phyloP scores from a whole-genome alignment of 345 rosid species.

The Anacardium occidentale region DNA sequence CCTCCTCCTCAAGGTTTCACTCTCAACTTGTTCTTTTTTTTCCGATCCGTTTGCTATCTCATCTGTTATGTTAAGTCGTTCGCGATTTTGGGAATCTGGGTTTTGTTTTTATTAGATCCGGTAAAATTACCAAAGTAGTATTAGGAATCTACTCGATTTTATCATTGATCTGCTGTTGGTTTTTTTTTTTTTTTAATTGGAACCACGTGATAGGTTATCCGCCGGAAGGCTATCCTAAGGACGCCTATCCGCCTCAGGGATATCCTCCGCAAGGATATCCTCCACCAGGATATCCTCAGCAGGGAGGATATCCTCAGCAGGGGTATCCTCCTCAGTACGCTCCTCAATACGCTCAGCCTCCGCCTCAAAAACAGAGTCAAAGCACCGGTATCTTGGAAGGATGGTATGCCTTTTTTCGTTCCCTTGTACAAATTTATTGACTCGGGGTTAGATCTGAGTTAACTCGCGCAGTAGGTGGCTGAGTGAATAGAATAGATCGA shows the following conservation, averaged over 20 bases:
- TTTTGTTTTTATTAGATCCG: no score
- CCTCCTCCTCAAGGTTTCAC: conserved; percentile 87
- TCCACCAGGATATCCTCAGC: no score
- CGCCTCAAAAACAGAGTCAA: conserved; percentile 45
- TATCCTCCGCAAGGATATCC: background rate
- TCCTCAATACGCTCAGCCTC: conserved; percentile 80
- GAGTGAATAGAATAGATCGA: no score
- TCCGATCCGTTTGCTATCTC: no score
- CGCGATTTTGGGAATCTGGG: conserved; percentile 2
- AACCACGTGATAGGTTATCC: conserved; percentile 62
- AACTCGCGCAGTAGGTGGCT: no score
- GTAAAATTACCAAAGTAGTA: no score
- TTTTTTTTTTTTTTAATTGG: conserved; percentile 8
- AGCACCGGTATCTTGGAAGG: conserved; percentile 65
- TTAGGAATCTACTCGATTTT: conserved; percentile 26
- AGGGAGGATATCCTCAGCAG: no score
- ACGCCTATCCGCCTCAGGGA: conserved; percentile 55
- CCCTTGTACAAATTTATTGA: no score
- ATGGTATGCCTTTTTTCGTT: conserved; percentile 41
- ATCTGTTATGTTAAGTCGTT: background rate
- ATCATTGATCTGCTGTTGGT: background rate
- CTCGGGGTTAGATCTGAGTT: background rate
- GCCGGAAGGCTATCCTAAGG: conserved; percentile 78
- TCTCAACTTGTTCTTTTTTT: background rate
- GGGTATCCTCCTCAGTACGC: conserved; percentile 55